Evolutionary conservation across 2,329 filamentous ascomycete species (phyloP).

Genomic region (Nothomitra cinnamomea): DNA sequence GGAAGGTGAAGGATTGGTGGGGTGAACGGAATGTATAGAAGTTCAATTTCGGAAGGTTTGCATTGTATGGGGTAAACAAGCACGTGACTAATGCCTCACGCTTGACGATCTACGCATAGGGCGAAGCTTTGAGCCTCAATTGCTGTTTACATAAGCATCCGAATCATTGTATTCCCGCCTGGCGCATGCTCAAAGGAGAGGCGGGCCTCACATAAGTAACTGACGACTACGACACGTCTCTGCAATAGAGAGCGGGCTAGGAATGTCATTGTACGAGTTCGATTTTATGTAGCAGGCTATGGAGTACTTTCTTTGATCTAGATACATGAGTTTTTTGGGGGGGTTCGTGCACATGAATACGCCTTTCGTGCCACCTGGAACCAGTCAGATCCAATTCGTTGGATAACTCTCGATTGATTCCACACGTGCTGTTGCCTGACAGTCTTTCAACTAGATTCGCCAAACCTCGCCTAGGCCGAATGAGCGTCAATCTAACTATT

Average conservation of each 20-base stretch:
- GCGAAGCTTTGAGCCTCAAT: not conserved
- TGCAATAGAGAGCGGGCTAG: too few relatives aligned
- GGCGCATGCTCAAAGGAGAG: too few relatives aligned
- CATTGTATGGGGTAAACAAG: not conserved
- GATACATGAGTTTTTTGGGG: constrained; percentile 3
- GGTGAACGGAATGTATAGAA: not conserved
- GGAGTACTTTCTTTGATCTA: constrained; percentile 1
- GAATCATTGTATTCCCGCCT: too few relatives aligned
- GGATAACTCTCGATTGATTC: not conserved
- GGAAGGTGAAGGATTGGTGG: not conserved
- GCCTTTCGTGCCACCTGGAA: not conserved
- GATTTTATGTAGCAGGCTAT: not conserved
- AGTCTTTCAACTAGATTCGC: not conserved
- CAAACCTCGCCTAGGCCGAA: not conserved
- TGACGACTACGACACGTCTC: too few relatives aligned
- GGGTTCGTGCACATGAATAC: not conserved
- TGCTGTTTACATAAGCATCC: not conserved
- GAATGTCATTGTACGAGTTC: too few relatives aligned
- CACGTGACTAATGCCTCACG: not conserved
- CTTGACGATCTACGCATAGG: not conserved
- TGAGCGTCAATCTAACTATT: not conserved
- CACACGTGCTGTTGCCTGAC: not conserved
- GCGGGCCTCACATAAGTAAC: too few relatives aligned
- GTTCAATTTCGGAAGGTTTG: not conserved
- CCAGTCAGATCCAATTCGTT: too few relatives aligned